A percentile compares a stretch with the other conserved stretches of the same genome.
These are phyloP conservation scores for Fusarium lyarnte DNA, from an alignment of 2,329 filamentous ascomycete species.

Conservation along the genomic window DNA sequence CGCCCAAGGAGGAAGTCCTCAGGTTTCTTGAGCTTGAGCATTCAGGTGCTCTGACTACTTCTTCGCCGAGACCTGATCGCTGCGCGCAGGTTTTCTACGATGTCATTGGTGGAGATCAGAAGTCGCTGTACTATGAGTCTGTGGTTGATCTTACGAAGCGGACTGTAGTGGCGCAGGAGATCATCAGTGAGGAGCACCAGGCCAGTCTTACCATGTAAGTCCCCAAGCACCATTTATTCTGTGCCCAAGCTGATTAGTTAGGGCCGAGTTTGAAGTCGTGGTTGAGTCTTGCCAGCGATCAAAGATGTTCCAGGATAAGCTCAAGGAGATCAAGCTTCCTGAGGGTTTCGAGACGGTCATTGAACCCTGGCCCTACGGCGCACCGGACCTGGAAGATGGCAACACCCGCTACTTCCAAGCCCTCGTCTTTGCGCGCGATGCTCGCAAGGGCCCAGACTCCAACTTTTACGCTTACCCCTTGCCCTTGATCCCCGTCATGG, in stretches of 20 bases:
- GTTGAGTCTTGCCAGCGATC: slow-evolving; percentile 44
- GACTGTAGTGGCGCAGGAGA: slow-evolving; percentile 39
- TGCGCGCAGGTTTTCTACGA: slow-evolving; percentile 55
- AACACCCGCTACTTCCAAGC: slow-evolving; percentile 47
- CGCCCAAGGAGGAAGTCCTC: slow-evolving; percentile 58
- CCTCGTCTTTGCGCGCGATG: slow-evolving; percentile 47
- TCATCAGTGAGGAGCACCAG: slow-evolving; percentile 44
- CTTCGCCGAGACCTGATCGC: slow-evolving; percentile 46
- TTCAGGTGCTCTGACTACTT: slow-evolving; percentile 43
- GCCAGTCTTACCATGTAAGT: slow-evolving; percentile 46
- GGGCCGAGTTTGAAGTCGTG: slow-evolving; percentile 48
- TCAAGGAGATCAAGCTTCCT: slow-evolving; percentile 43
- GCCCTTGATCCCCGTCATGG: slow-evolving; percentile 57
- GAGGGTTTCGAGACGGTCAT: slow-evolving; percentile 45
- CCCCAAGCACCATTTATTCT: no score
- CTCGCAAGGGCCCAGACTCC: slow-evolving; percentile 52
- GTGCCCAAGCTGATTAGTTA: background rate
- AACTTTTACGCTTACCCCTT: slow-evolving; percentile 67
- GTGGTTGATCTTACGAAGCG: slow-evolving; percentile 46
- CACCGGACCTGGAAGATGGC: slow-evolving; percentile 45
- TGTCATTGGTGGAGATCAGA: slow-evolving; percentile 42
- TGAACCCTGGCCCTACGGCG: slow-evolving; percentile 49
- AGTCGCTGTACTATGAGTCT: slow-evolving; percentile 48
- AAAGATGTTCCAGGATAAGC: slow-evolving; percentile 45
- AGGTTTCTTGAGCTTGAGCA: slow-evolving; percentile 58